Evolutionary conservation across 2,329 filamentous ascomycete species (phyloP), one percentile per base, ranked within the genome.

Genomic region (Fusarium guadeloupense): DNA sequence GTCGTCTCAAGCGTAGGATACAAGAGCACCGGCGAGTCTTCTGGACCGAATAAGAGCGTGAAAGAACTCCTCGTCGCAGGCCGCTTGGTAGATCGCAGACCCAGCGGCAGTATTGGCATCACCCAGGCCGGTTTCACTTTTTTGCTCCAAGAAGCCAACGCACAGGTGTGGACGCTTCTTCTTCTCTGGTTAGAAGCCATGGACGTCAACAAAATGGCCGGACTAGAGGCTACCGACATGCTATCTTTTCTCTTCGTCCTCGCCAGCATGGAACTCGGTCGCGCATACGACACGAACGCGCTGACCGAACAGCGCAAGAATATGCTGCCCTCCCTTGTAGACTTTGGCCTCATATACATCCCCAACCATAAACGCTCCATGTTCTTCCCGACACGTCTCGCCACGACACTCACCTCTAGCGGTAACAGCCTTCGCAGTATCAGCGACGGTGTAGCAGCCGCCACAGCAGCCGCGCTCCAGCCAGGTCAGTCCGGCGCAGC

Each of bases 221-320:
- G 85, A 26, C 89, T 97, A 82, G 92, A 97, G 66, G 89, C 90
- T 55, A 93, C 97, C 41, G 95, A 99, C 71, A 93, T 98, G 74
- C 86, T 99, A 6, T 93, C 92, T 7, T 99, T 99, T 74, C 87
- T 99, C 67, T 98, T 99, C 76, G 91, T 97, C 72, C 88, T 99
- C 23, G 94, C 94, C 39, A 96, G 91, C 46, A 86, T 98, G 54
- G 93, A 98, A 73, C 88, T 98, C 9, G 95, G 95, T 12, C 88
- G 91, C 60, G 91, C 92, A 34, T 99, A 99, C 79, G 91, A 92
- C 73, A 97, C 92, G 17, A 85, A 88, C 35, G 91, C 91, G 23
- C 83, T 99, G 42, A 91, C 92, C 0, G 85, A 89, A 38, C 89
- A 91, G 23, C 92, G 97, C 67, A 85, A 85, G 42, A 90, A 92